Base-by-base conservation (phyloP, 495 filamentous ascomycete species). In the Xanthoparmelia taractica region DNA sequence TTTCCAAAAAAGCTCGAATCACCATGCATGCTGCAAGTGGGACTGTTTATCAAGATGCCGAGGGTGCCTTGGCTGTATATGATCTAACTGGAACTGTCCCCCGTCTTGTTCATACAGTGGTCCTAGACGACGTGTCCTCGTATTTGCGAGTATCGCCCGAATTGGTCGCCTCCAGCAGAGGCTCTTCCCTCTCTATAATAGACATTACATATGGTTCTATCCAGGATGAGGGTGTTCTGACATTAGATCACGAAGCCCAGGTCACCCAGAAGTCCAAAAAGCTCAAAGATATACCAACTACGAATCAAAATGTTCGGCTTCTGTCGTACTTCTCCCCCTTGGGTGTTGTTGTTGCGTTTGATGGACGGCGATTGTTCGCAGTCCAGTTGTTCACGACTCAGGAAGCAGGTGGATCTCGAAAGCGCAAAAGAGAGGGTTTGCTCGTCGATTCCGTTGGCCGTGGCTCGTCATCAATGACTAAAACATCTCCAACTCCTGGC, bases 371-470 rank as follows among this genome's bases (percentile, higher is more conserved):
- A 13, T 61, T 86, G 15, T 64, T 83, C n/a, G 81, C 78, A 10
- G 67, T 84, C 47, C 82, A 84, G 64, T 69, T 85, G 11, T 79
- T 55, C 11, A 56, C 47, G n/a, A 31, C 23, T 12, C 18, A 12
- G 31, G 37, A 60, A 20, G n/a, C 23, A 10, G 18, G 23, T 61
- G 40, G 33, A n/a, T 76, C 78, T 15, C 78, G 77, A 36, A 87
- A 87, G 72, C 78, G 85, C 8, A 82, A 84, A 12, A 79, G 84
- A 20, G 82, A 85, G 59, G 87, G 88, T 20, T 76, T 89, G 27
- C 72, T 91, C 34, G 85, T 88, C 31, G 85, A 90, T 68, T 85
- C 87, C 1, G 84, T 91, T 66, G 85, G 87, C 6, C 83, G 84
- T 27, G 78, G 78, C 47, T 76, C 76, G 41, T 33, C 61, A n/a